Evolutionary conservation across 345 rosid species (phyloP).

Genomic region (Microthlaspi erraticum): DNA sequence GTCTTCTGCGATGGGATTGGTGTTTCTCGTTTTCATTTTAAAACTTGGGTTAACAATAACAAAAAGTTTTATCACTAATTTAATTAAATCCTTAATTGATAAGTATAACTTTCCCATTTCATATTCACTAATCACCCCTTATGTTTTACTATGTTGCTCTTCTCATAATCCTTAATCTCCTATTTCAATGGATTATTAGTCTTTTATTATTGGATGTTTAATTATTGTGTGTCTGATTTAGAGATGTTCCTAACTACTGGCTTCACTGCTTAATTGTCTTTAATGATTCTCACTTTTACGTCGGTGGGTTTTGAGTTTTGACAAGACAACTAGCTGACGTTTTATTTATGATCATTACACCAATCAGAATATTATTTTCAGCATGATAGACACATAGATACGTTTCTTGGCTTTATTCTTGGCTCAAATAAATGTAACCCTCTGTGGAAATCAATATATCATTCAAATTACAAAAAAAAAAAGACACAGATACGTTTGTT

Average conservation of each 20-base stretch:
- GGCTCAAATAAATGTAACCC: too few species aligned
- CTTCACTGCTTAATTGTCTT: slow-evolving; percentile 18
- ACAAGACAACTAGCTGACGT: slow-evolving; percentile 44
- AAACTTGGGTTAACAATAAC: slow-evolving; percentile 53
- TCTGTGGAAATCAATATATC: too few species aligned
- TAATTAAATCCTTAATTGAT: background rate
- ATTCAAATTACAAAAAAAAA: too few species aligned
- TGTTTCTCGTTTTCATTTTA: slow-evolving; percentile 46
- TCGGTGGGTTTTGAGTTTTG: slow-evolving; percentile 40
- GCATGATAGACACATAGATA: background rate
- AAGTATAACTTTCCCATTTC: slow-evolving; percentile 23
- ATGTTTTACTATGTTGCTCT: background rate
- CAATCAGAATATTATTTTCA: slow-evolving; percentile 28
- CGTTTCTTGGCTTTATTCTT: background rate
- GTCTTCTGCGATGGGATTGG: slow-evolving; percentile 51
- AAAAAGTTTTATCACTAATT: slow-evolving; percentile 44
- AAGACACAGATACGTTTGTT: too few species aligned
- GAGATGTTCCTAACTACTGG: slow-evolving; percentile 7
- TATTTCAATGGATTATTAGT: slow-evolving; percentile 6
- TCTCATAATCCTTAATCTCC: background rate
- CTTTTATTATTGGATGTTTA: slow-evolving; percentile 1
- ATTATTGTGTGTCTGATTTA: background rate
- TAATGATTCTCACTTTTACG: slow-evolving; percentile 12
- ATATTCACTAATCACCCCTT: background rate
- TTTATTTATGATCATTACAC: slow-evolving; percentile 26